These are phyloP conservation scores for Teunomyces pallodes DNA, from an alignment of 805 yeast species.

Conservation along the genomic window DNA sequence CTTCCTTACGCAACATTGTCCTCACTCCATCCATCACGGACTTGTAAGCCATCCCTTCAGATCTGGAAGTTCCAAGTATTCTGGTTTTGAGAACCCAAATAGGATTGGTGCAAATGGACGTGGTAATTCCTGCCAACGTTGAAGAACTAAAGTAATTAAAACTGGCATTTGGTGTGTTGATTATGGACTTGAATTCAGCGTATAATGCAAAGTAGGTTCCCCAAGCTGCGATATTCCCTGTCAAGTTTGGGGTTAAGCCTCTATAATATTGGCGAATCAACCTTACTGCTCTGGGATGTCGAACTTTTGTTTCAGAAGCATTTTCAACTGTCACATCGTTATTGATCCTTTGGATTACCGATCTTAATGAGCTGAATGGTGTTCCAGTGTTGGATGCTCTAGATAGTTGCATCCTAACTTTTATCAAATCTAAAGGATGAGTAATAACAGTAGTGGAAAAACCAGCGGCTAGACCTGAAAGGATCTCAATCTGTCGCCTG, in stretches of 20 bases:
- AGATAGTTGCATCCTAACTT: conserved; percentile 72
- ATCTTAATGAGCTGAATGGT: conserved; percentile 19
- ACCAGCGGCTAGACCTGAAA: conserved; percentile 82
- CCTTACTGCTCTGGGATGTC: conserved; percentile 1
- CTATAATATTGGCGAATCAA: conserved; percentile 47
- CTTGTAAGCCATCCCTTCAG: conserved; percentile 50
- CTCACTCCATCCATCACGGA: conserved; percentile 56
- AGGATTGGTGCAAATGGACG: conserved; percentile 83
- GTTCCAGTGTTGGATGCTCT: conserved; percentile 7
- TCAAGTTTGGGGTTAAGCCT: conserved; percentile 74
- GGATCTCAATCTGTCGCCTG: conserved; percentile 48
- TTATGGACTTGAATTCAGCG: conserved; percentile 49
- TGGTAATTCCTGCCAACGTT: conserved; percentile 64
- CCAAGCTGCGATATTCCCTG: conserved; percentile 90
- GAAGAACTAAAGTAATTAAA: conserved; percentile 35
- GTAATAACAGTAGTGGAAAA: conserved; percentile 71
- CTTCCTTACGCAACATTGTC: conserved; percentile 52
- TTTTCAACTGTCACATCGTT: conserved; percentile 13
- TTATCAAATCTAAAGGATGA: conserved; percentile 88
- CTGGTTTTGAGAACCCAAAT: conserved; percentile 95
- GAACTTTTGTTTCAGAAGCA: not conserved
- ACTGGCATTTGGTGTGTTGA: conserved; percentile 15
- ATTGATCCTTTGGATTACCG: conserved; percentile 18
- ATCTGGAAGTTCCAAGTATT: conserved; percentile 58
- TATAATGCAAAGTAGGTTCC: conserved; percentile 80